Percentiles rank a stretch among this genome's conserved stretches.
Conservation (phyloP, 2,329 filamentous ascomycete genomes). For the Apiospora aurea region DNA sequence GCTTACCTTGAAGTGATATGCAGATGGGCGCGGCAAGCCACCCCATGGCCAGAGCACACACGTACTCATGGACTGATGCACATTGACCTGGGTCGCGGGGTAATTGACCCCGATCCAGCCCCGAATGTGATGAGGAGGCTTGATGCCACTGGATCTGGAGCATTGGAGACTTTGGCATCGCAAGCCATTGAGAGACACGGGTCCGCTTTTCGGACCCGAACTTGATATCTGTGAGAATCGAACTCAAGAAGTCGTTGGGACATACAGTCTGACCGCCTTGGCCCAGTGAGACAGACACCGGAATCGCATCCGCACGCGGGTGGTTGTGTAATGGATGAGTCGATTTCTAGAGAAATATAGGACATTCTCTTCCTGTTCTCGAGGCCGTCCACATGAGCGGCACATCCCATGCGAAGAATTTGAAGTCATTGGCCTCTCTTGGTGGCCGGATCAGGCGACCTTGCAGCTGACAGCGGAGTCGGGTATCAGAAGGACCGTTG, state of each 20-base stretch:
- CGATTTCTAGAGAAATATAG: neutral
- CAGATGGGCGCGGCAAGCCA: slow-evolving; percentile 14
- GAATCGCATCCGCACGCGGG: neutral
- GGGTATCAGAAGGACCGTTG: neutral
- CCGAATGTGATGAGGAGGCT: slow-evolving; percentile 11
- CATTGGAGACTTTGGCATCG: neutral
- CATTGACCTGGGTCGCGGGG: slow-evolving; percentile 18
- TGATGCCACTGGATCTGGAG: neutral
- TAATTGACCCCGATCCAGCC: slow-evolving; percentile 21
- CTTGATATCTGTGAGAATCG: neutral
- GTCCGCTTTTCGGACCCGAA: slow-evolving; percentile 16
- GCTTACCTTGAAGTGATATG: slow-evolving; percentile 17
- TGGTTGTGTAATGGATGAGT: neutral
- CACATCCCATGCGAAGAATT: neutral
- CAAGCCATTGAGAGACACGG: slow-evolving; percentile 14
- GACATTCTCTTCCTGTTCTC: neutral
- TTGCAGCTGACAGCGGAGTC: neutral
- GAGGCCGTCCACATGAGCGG: neutral
- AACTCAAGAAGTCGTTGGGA: slow-evolving; percentile 18
- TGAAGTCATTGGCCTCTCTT: neutral
- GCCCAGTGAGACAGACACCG: neutral
- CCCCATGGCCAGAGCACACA: slow-evolving; percentile 5
- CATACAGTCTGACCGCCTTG: slow-evolving; percentile 16
- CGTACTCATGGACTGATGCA: neutral
- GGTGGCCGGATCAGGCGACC: neutral